Base-by-base conservation (phyloP, 257 asterid species). In the Paraleonurus japonicus region DNA sequence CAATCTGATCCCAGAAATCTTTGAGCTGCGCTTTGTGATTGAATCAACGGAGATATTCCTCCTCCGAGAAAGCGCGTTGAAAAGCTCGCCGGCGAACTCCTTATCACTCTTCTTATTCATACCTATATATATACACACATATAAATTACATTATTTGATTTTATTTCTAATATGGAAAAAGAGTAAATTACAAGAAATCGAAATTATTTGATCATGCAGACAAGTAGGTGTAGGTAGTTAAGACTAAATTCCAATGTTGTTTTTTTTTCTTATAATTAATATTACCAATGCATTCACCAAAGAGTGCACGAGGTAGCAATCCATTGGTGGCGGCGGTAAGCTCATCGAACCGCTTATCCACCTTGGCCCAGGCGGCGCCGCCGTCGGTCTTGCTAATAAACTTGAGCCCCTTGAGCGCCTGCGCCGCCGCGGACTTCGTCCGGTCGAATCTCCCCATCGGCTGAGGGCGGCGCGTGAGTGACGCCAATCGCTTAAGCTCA, bases 261-360 rank as follows among this genome's bases (percentile, higher is more conserved):
- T 19, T 23, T 26, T 20, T 63, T 8, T 22, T 22, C 33, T 7
- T 12, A 55, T 55, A 1, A 22, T 19, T 30, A 6, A 16, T 24
- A 4, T 6, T 86, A 92, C 98, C 98, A 76, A 92, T 92, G 84
- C 98, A 92, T 84, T 92, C 88, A 19, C 90, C 86, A 43, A 92
- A 92, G 17, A 68, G 88, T 8, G 95, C 23, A 9, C 96, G 88
- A 5, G 92, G 92, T 12, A 92, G 87, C 76, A 84, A 41, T 4
- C 96, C 96, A 74, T 76, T 37, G 19, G 84, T 72, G 72, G 76
- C 6, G 45, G 70, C 69, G 0, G 96, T 84, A n/a, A 92, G 81
- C 17, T 80, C 81, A 39, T 88, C 82, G 73, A 88, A 92, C 78
- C 89, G 73, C 75, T 76, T 75, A 84, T 84, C 98, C 77, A 92